Percentiles rank a stretch among this genome's conserved stretches.
phyloP scores from a whole-genome alignment of 208 protist species.

The Lotmaria passim region DNA sequence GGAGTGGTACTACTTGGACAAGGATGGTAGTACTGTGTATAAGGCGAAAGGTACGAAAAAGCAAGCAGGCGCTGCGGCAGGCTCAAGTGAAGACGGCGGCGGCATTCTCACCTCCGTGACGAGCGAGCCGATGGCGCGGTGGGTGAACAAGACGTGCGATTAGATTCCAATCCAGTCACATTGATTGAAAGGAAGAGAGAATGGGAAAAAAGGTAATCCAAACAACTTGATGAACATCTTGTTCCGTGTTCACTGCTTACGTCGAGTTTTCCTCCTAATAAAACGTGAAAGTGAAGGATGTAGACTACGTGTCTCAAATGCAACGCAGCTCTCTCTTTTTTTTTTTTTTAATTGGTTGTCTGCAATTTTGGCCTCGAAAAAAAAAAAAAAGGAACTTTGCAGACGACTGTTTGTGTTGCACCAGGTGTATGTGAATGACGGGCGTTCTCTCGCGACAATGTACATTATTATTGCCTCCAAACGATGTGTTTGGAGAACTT shows the following conservation, averaged over 20 bases:
- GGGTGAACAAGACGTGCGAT: constrained; percentile 66
- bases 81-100: constrained; percentile 19
- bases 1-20: constrained; percentile 73
- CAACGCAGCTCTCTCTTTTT: too few species aligned
- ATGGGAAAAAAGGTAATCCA: neutral
- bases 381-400: too few species aligned
- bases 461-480: too few species aligned
- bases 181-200: neutral
- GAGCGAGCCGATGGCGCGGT: constrained; percentile 58
- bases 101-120: constrained; percentile 40
- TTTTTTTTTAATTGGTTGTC: too few species aligned
- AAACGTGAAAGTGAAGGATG: constrained; percentile 1
- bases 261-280: neutral
- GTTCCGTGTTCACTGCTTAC: too few species aligned
- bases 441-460: too few species aligned
- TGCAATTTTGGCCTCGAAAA: too few species aligned
- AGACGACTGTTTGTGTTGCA: too few species aligned
- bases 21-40: constrained; percentile 82
- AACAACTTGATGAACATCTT: neutral
- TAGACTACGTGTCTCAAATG: neutral
- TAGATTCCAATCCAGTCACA: constrained; percentile 18
- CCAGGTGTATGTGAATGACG: too few species aligned
- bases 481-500: neutral
- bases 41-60: constrained; percentile 48
- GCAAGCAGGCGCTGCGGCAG: constrained; percentile 3